Base-by-base conservation (phyloP, 2,329 filamentous ascomycete species). In the Cadophora malorum region DNA sequence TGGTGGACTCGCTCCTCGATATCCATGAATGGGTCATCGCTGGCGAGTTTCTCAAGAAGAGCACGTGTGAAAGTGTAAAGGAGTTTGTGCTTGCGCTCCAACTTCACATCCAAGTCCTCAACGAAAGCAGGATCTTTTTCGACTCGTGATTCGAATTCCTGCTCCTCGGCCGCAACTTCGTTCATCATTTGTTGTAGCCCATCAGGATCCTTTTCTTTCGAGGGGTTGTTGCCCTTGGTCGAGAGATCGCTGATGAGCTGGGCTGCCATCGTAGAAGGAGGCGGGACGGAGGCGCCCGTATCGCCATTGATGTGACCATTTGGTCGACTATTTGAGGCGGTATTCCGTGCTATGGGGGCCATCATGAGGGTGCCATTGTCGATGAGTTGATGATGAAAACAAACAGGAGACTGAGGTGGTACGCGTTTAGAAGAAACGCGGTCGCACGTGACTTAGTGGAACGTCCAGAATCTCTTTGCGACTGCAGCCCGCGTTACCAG, bases 211-310 rank as follows among this genome's bases (percentile, higher is more conserved):
- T 74, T 91, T 89, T 74, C 90, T 86, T 63, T 86, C 86, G 74
- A 86, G 85, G 64, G 86, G 85, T 55, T 86, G 87, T 70, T 84
- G 85, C 63, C 86, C 61, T 87, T 86, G 25, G 90, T 86, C 53
- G 91, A 88, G 70, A 94, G 89, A 77, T 92, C 93, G 77, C 92
- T 90, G 71, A 96, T 93, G 67, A 97, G 89, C 79, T 96, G 92
- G 14, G 93, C 93, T 63, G 94, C 93, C 75, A 97, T 85, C 10
- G 94, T 96, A 19, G 94, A 97, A 14, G 93, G 91, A 49, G 89
- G 88, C 64, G 82, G 60, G 31, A 76, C 70, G 28, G 72, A 71
- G 16, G 33, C 65, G 45, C 60, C 68, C 49, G 63, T 49, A 3
- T 62, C 67, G 28, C 70, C 71, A 70, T 71, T 69, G n/a, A 58